phyloP scores from a whole-genome alignment of 2,329 filamentous ascomycete species.

The Fusarium setosum region DNA sequence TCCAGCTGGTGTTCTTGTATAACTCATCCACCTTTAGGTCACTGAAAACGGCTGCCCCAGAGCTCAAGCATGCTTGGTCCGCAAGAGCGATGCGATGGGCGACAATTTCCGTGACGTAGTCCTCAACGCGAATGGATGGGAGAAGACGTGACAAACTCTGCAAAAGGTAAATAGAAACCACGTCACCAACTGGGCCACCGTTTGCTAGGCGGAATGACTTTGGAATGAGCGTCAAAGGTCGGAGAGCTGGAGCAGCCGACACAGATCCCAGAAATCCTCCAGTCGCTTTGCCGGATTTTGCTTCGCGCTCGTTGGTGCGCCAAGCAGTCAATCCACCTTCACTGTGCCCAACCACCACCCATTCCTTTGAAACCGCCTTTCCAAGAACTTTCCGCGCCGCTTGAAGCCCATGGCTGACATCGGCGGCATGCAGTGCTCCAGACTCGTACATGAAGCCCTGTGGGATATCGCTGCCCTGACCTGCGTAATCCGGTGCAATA shows the following conservation, averaged over 20 bases:
- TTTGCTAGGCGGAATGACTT: conserved; percentile 16
- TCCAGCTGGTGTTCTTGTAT: conserved; percentile 21
- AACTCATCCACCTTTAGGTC: not conserved
- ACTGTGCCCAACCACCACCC: conserved; percentile 14
- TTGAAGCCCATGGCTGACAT: conserved; percentile 6
- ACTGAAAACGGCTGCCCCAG: not conserved
- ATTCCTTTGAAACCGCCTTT: conserved; percentile 6
- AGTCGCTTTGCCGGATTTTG: not conserved
- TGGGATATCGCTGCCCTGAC: conserved; percentile 14
- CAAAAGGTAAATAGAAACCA: conserved; percentile 15
- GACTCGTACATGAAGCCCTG: conserved; percentile 26
- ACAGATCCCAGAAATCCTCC: conserved; percentile 19
- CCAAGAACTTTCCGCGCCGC: conserved; percentile 4
- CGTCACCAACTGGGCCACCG: conserved; percentile 10
- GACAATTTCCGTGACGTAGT: conserved; percentile 11
- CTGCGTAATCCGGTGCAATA: conserved; percentile 12
- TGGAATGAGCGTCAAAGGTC: conserved; percentile 18
- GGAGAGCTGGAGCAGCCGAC: conserved; percentile 4
- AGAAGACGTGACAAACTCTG: not conserved
- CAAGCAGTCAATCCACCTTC: conserved; percentile 21
- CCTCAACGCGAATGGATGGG: conserved; percentile 4
- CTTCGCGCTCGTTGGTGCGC: conserved; percentile 15
- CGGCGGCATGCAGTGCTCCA: conserved; percentile 8
- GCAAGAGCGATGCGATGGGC: conserved; percentile 6
- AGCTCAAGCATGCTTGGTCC: not conserved